phyloP scores from a whole-genome alignment of 2,329 filamentous ascomycete genomes.

The Claviceps humidiphila region DNA sequence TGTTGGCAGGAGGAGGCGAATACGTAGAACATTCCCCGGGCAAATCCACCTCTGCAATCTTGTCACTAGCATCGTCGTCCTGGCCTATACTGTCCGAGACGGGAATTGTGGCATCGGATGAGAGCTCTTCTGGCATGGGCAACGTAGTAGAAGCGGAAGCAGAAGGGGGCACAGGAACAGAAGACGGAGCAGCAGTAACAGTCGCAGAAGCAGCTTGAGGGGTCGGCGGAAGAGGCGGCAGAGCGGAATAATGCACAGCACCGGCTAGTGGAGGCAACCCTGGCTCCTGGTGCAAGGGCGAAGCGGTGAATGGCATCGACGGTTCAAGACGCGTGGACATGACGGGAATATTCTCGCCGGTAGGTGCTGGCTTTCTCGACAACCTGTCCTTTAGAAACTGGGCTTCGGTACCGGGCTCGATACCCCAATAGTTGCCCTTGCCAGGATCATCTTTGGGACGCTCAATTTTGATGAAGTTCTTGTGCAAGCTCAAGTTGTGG shows the following conservation, averaged over 20 bases:
- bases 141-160: constrained; percentile 20
- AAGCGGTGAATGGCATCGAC: constrained; percentile 26
- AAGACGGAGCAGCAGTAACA: constrained; percentile 21
- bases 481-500: constrained; percentile 93
- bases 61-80: constrained; percentile 39
- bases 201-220: constrained; percentile 19
- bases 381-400: constrained; percentile 85
- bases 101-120: constrained; percentile 66
- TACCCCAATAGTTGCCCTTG: constrained; percentile 95
- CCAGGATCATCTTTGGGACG: constrained; percentile 93
- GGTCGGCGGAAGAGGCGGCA: constrained; percentile 24
- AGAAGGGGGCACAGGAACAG: constrained; percentile 26
- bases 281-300: constrained; percentile 27
- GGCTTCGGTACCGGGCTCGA: constrained; percentile 77
- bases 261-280: constrained; percentile 33
- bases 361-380: constrained; percentile 41
- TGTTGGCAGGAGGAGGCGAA: constrained; percentile 55
- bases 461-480: constrained; percentile 91
- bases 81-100: constrained; percentile 51
- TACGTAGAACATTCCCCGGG: constrained; percentile 41
- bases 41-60: constrained; percentile 24
- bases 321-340: constrained; percentile 45
- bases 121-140: constrained; percentile 42
- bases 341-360: constrained; percentile 43
- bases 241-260: constrained; percentile 22